Conservation (phyloP, 345 rosid species). For the Gossypium rotundifolium region DNA sequence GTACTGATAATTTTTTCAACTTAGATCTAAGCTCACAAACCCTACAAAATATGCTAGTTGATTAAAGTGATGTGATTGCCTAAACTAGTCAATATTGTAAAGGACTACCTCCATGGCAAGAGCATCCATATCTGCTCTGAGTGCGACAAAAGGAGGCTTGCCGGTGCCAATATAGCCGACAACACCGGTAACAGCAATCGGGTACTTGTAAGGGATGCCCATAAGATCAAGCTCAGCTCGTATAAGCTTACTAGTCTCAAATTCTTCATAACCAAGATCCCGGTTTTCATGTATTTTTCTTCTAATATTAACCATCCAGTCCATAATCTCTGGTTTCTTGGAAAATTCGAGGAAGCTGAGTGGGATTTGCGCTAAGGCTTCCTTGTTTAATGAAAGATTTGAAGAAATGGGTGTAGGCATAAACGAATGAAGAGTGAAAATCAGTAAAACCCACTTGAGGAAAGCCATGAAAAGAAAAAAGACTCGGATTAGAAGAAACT, state of each 20-base stretch:
- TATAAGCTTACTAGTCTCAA: constrained; percentile 57
- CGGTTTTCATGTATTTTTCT: constrained; percentile 58
- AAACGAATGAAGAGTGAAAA: constrained; percentile 15
- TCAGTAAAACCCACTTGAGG: constrained; percentile 15
- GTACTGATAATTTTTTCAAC: background rate
- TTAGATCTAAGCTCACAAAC: background rate
- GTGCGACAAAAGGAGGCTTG: constrained; percentile 41
- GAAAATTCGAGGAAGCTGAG: background rate
- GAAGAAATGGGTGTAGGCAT: constrained; percentile 15
- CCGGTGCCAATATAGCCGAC: constrained; percentile 45
- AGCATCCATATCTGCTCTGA: constrained; percentile 56
- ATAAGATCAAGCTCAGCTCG: constrained; percentile 54
- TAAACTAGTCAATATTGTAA: background rate
- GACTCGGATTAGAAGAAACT: background rate
- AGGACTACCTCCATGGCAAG: constrained; percentile 32
- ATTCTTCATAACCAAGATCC: constrained; percentile 53
- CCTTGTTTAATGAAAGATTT: background rate
- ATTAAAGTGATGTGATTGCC: background rate
- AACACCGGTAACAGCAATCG: constrained; percentile 46
- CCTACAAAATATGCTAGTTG: background rate
- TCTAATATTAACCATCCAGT: constrained; percentile 41
- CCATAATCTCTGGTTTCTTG: constrained; percentile 27
- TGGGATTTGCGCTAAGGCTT: background rate
- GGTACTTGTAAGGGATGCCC: constrained; percentile 39
- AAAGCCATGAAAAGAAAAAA: constrained; percentile 18